Evolutionary conservation across 352 stramenopile species (phyloP), one percentile per base, ranked within the genome.

Genomic region (Globisporangium iwayamae): DNA sequence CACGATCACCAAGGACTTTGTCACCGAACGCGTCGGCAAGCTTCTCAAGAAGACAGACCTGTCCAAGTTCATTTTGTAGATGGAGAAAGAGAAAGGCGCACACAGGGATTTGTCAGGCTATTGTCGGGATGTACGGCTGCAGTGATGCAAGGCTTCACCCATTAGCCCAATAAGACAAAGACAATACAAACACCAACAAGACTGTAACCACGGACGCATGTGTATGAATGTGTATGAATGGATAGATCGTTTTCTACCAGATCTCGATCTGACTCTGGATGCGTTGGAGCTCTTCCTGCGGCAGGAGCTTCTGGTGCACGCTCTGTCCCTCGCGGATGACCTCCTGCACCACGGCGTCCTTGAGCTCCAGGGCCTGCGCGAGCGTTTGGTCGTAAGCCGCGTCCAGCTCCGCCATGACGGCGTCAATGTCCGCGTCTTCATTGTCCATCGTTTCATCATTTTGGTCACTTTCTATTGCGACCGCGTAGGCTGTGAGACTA

Each of bases 1-100:
- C n/a, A 91, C 81, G 25, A 91, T 99, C 48, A 96, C 93, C 58
- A 97, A 98, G 68, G 90, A 94, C 62, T 93, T 98, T 68, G 97
- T 99, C 47, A 69, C 93, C 47, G 87, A 98, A 66, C 91, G 94
- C 53, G 82, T 99, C 20, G 90, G 90, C 58, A 96, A 97, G 55
- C 79, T 99, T 65, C 88, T 99, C 69, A 97, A 97, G 77, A 95
- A 93, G 67, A 96, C 87, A 63, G 96, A 99, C 74, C 86, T 99
- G 38, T 98, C 95, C 62, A 98, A 98, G 83, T 99, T 98, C 78
- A 99, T 99, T 83, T 87, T 99, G 73, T 99, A 97, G 79, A 79
- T 57, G 41, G 25, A 1, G 20, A 28, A 28, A 28, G 25, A 28
- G 25, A 28, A 28, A 28, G 25, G 25, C 25, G 25, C 25, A 28